phyloP scores from a whole-genome alignment of 1,284 basidiomycete genomes.

The Ganoderma lingzhi region DNA sequence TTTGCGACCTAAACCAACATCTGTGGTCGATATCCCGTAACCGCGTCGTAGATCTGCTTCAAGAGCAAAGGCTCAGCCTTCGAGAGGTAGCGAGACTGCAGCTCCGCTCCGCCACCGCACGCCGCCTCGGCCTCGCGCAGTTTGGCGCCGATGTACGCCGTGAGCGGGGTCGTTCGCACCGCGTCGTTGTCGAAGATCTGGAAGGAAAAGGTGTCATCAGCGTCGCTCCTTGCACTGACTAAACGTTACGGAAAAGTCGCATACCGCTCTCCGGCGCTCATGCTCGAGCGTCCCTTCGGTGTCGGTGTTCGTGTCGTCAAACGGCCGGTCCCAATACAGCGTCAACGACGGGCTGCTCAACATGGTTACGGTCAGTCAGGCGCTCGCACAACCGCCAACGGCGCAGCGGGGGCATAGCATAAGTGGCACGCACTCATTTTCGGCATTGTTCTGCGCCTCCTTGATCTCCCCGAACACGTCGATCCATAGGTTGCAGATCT shows the following conservation, averaged over 20 bases:
- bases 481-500: constrained; percentile 89
- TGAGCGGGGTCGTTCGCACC: constrained; percentile 68
- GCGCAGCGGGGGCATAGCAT: too few relatives aligned
- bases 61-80: constrained; percentile 76
- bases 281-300: constrained; percentile 75
- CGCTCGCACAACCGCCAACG: background rate
- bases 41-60: constrained; percentile 68
- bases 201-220: constrained; percentile 9
- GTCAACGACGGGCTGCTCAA: constrained; percentile 43
- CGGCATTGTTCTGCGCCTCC: constrained; percentile 60
- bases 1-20: background rate
- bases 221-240: background rate
- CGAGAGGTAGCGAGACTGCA: constrained; percentile 66
- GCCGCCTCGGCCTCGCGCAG: constrained; percentile 67
- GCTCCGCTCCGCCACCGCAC: constrained; percentile 60
- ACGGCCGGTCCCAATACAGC: constrained; percentile 75
- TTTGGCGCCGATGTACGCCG: constrained; percentile 60
- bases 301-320: constrained; percentile 59
- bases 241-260: constrained; percentile 30
- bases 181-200: constrained; percentile 77
- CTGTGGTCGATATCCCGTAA: constrained; percentile 27
- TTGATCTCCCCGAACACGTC: constrained; percentile 90
- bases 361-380: background rate
- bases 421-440: constrained; percentile 41
- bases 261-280: constrained; percentile 70